A percentile compares a stretch with the other conserved stretches of the same genome.
Conservation (phyloP, 768 basidiomycete species). For the Paxillus ammoniavirescens region DNA sequence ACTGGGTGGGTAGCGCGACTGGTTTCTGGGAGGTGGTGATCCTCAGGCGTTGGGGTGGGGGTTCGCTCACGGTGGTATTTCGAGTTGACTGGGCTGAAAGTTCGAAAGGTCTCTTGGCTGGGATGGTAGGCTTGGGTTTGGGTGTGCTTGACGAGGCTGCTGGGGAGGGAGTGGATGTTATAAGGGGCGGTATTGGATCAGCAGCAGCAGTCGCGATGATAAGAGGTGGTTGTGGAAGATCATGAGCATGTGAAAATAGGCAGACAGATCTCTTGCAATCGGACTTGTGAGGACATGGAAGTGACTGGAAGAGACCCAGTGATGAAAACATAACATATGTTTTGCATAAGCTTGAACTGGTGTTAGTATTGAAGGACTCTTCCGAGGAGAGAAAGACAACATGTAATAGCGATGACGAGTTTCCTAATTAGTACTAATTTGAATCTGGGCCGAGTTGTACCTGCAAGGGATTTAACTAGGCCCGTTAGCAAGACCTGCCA, state of each 20-base stretch:
- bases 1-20: slow-evolving; percentile 40
- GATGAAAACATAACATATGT: slow-evolving; percentile 59
- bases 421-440: too few relatives aligned
- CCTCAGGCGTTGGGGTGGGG: slow-evolving; percentile 66
- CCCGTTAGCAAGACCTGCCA: too few relatives aligned
- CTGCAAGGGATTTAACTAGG: too few relatives aligned
- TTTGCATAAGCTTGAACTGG: background rate
- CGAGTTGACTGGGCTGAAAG: slow-evolving; percentile 23
- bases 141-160: slow-evolving; percentile 6
- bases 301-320: slow-evolving; percentile 51
- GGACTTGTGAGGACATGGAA: slow-evolving; percentile 56
- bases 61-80: slow-evolving; percentile 35
- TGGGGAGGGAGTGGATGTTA: slow-evolving; percentile 13
- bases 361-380: too few relatives aligned
- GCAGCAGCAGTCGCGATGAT: slow-evolving; percentile 1
- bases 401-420: background rate
- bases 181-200: slow-evolving; percentile 3
- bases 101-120: slow-evolving; percentile 50
- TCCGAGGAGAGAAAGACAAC: background rate
- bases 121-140: slow-evolving; percentile 29
- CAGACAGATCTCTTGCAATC: slow-evolving; percentile 54
- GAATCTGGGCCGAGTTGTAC: too few relatives aligned
- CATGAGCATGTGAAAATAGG: slow-evolving; percentile 60
- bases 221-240: slow-evolving; percentile 32
- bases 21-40: slow-evolving; percentile 44